Evolutionary conservation across 352 stramenopile species (phyloP).

Genomic region (Pythium angustatum): DNA sequence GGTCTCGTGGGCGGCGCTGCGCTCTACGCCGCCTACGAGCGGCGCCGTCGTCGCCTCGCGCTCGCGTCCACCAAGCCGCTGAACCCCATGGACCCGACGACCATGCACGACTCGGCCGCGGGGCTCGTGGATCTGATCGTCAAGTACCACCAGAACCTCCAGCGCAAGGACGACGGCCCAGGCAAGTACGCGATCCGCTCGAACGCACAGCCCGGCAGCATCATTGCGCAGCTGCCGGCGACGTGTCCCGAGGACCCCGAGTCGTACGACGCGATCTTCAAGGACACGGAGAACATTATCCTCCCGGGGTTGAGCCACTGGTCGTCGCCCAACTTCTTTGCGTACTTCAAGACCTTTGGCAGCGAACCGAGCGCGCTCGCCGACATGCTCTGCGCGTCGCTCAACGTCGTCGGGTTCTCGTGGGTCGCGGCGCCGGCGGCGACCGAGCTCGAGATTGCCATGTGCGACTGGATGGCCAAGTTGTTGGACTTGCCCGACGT

Average conservation of each 20-base stretch:
- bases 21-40: constrained; percentile 43
- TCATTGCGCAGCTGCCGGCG: constrained; percentile 41
- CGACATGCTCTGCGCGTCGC: constrained; percentile 52
- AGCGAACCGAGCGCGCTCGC: constrained; percentile 55
- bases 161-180: constrained; percentile 38
- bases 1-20: constrained; percentile 42
- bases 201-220: constrained; percentile 45
- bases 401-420: constrained; percentile 65
- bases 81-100: constrained; percentile 42
- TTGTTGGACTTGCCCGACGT: constrained; percentile 53
- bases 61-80: constrained; percentile 42
- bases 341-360: constrained; percentile 60
- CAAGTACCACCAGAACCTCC: constrained; percentile 59
- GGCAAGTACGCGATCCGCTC: constrained; percentile 47
- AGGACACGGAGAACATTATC: constrained; percentile 56
- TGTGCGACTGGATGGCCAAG: constrained; percentile 71
- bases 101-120: constrained; percentile 43
- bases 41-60: constrained; percentile 30
- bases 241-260: constrained; percentile 51
- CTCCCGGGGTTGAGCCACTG: constrained; percentile 71
- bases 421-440: constrained; percentile 60
- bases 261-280: constrained; percentile 63
- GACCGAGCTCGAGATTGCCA: constrained; percentile 69
- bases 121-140: constrained; percentile 59
- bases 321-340: constrained; percentile 65